A percentile compares a stretch with the other conserved stretches of the same genome.
These are phyloP conservation scores for Claviceps sp. DNA, from an alignment of 2,329 filamentous ascomycete genomes.

Conservation along the genomic window DNA sequence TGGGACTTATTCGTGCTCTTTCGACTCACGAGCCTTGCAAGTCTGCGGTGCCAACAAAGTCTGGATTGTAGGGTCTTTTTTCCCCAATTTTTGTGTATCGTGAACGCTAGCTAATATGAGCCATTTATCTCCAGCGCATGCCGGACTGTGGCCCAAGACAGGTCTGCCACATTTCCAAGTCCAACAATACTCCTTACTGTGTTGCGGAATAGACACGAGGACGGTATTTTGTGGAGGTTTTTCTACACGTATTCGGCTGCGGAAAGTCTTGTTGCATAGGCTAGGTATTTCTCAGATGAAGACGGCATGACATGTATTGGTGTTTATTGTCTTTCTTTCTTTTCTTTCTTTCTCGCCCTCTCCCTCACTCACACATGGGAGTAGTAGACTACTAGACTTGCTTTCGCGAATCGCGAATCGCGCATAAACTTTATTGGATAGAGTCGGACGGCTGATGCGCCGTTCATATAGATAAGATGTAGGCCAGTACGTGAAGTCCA, in stretches of 20 bases:
- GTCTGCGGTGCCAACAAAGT: not conserved
- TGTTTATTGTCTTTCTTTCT: not conserved
- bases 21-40: not conserved
- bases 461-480: not conserved
- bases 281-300: not conserved
- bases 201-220: not conserved
- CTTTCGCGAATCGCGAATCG: not conserved
- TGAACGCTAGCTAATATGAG: not conserved
- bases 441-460: not conserved
- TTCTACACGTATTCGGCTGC: too few species aligned
- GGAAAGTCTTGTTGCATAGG: not conserved
- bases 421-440: not conserved
- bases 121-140: not conserved
- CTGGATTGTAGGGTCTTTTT: constrained; percentile 1
- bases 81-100: not conserved
- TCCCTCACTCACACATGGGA: not conserved
- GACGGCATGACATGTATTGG: not conserved
- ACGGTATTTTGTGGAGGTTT: too few species aligned
- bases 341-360: not conserved
- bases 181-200: constrained; percentile 3
- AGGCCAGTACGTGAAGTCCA: not conserved
- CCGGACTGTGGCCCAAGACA: not conserved
- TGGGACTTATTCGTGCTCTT: not conserved
- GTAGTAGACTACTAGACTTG: not conserved
- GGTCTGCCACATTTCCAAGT: not conserved